phyloP scores from a whole-genome alignment of 306 rosid species.

The Pyrus bretschneideri region DNA sequence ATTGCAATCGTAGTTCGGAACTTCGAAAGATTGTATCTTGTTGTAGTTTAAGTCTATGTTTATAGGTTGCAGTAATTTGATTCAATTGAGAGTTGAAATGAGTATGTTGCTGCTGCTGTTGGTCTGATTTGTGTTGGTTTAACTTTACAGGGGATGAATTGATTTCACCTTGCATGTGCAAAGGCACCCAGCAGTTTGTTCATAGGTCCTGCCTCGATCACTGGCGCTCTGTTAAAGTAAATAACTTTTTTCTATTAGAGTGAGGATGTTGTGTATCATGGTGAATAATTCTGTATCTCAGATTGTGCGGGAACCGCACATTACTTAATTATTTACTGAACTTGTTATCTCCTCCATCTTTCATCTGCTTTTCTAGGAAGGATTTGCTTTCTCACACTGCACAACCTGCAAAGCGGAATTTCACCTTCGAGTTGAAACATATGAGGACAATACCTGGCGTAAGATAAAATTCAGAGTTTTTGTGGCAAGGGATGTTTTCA shows the following conservation, averaged over 20 bases:
- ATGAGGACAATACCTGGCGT: slow-evolving; percentile 89
- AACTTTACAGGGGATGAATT: slow-evolving; percentile 66
- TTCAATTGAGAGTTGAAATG: background rate
- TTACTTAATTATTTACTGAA: background rate
- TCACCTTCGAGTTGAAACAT: slow-evolving; percentile 71
- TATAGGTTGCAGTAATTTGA: background rate
- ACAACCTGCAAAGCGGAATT: slow-evolving; percentile 97
- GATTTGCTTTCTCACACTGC: slow-evolving; percentile 98
- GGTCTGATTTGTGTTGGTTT: slow-evolving; percentile 15
- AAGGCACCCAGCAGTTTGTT: slow-evolving; percentile 99
- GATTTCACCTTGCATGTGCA: slow-evolving; percentile 99
- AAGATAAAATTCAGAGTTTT: slow-evolving; percentile 79
- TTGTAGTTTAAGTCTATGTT: background rate
- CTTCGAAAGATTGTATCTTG: background rate
- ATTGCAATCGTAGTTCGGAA: background rate
- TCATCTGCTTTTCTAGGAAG: slow-evolving; percentile 50
- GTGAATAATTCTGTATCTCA: background rate
- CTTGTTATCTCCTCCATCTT: background rate
- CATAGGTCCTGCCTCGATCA: slow-evolving; percentile 98
- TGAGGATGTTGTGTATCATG: background rate
- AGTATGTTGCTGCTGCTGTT: background rate
- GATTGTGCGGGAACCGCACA: background rate
- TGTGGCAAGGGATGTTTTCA: slow-evolving; percentile 97
- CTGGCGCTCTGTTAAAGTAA: slow-evolving; percentile 97
- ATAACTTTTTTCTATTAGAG: slow-evolving; percentile 8